These are phyloP conservation scores for Trichophyton verrucosum DNA, from an alignment of 2,329 filamentous ascomycete genomes.

Conservation along the genomic window DNA sequence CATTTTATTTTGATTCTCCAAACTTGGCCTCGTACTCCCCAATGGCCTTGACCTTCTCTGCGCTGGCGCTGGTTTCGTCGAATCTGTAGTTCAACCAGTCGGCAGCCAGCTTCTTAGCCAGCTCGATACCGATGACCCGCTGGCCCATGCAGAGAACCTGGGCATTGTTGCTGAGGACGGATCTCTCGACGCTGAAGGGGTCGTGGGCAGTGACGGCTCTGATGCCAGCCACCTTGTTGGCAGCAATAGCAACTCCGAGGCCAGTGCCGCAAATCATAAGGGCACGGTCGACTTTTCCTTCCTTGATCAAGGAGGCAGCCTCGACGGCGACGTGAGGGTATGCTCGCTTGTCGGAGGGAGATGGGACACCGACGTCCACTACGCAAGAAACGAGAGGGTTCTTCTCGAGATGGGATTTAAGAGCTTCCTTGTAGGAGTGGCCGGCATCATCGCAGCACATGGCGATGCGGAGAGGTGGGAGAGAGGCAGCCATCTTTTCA, in stretches of 20 bases:
- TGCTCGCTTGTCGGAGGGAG: slow-evolving; percentile 58
- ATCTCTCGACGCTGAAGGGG: slow-evolving; percentile 68
- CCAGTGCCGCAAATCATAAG: slow-evolving; percentile 77
- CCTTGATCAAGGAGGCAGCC: slow-evolving; percentile 46
- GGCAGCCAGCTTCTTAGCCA: slow-evolving; percentile 61
- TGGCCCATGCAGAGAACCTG: slow-evolving; percentile 82
- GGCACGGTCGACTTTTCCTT: slow-evolving; percentile 55
- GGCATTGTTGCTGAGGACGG: slow-evolving; percentile 71
- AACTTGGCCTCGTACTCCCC: slow-evolving; percentile 32
- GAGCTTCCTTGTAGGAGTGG: slow-evolving; percentile 62
- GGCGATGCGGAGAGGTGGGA: slow-evolving; percentile 44
- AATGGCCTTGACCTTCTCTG: slow-evolving; percentile 45
- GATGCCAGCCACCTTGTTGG: slow-evolving; percentile 76
- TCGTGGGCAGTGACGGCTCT: slow-evolving; percentile 84
- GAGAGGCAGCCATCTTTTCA: slow-evolving; percentile 5
- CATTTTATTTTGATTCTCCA: slow-evolving; percentile 11
- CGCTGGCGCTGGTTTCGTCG: slow-evolving; percentile 53
- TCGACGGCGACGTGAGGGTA: slow-evolving; percentile 69
- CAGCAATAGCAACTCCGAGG: slow-evolving; percentile 74
- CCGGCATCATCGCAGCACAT: slow-evolving; percentile 61
- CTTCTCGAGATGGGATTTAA: slow-evolving; percentile 59
- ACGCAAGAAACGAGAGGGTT: slow-evolving; percentile 55
- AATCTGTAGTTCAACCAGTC: slow-evolving; percentile 82
- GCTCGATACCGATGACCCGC: slow-evolving; percentile 67
- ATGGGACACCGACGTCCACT: slow-evolving; percentile 60